Base-by-base conservation (phyloP, 129 eudicot genomes). In the Ambrosia trifida region DNA sequence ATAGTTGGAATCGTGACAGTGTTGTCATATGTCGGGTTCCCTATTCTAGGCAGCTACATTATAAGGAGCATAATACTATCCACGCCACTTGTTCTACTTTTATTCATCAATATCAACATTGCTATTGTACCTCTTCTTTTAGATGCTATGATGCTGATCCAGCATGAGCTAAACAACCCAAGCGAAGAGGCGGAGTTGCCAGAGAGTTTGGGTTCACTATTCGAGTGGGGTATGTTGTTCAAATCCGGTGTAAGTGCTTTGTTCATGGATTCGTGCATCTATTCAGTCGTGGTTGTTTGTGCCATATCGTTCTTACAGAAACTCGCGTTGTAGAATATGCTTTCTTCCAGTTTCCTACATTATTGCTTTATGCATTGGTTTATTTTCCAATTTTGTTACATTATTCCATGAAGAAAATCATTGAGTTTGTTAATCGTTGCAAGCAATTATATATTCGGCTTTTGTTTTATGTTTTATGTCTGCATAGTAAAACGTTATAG, bases 241-340 rank as follows among this genome's bases (percentile, higher is more conserved):
- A 86, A 85, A 82, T 86, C 83, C 0, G 65, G 73, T 35, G 35
- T 76, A 19, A 59, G 80, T 75, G 89, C 95, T 41, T 50, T 93
- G 65, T 93, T 87, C 67, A 83, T 87, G 87, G 98, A 93, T 64
- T 87, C 80, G 18, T 80, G 92, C 74, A 78, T 93, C 53, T 93
- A 85, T 71, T 74, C 83, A 0, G 74, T 84, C 4, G 86, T 82
- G 11, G 82, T 87, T 35, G 60, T 93, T 40, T 93, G 84, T 78
- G 87, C 89, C 52, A 78, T 81, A 14, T 78, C 89, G 12, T 47
- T 87, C 57, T 81, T 81, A 36, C 78, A 77, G 19, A 82, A 60
- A 32, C 31, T 83, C 6, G 89, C 89, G 54, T 78, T 79, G 77
- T 90, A 75, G 67, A 56, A n/a, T 43, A 32, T 28, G 43, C 10